Base-by-base conservation (phyloP, 1,284 basidiomycete species). In the Cutaneotrichosporon dermatis region DNA sequence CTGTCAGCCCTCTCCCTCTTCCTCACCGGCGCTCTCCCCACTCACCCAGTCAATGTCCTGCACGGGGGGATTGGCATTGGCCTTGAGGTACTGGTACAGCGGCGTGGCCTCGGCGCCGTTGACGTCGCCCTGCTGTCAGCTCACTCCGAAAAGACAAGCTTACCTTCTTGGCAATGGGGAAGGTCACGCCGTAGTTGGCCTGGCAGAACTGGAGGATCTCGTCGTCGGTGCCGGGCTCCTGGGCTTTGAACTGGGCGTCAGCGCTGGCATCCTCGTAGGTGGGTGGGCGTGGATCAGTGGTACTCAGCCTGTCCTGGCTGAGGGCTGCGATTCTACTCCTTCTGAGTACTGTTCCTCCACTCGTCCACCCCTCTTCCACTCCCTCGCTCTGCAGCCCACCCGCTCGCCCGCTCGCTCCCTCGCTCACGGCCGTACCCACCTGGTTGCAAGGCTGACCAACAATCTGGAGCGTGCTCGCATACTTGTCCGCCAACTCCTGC, bases 401-500 rank as follows among this genome's bases (percentile, higher is more conserved):
- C 25, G 25, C 25, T 25, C 25, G 25, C 25, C 25, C 25, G 25
- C 25, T 25, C 25, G 25, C 2, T 25, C n/a, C n/a, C n/a, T 25
- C 25, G 25, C 25, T 25, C 25, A 25, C 25, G 25, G 25, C 25
- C 25, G 25, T 3, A 25, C 25, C 3, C 13, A 49, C 57, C 81
- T 93, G 92, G 76, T 95, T 94, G 80, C 87, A 93, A 37, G 92
- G 92, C 82, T 94, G 94, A 2, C 92, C 92, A 58, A 95, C 82
- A 67, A 94, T 84, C 60, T 86, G 81, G 56, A 95, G 82, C 13
- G 82, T 88, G 61, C 84, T 81, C 67, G 88, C 86, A 81, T 92
- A 87, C 76, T 92, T 90, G 66, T 92, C 85, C 76, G 93, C 85
- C 40, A 96, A 79, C 6, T 80, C 81, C 78, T 96, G 89, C 25